These are phyloP conservation scores for Curvularia eragrostidis DNA, from an alignment of 2,329 filamentous ascomycete species.

Conservation along the genomic window DNA sequence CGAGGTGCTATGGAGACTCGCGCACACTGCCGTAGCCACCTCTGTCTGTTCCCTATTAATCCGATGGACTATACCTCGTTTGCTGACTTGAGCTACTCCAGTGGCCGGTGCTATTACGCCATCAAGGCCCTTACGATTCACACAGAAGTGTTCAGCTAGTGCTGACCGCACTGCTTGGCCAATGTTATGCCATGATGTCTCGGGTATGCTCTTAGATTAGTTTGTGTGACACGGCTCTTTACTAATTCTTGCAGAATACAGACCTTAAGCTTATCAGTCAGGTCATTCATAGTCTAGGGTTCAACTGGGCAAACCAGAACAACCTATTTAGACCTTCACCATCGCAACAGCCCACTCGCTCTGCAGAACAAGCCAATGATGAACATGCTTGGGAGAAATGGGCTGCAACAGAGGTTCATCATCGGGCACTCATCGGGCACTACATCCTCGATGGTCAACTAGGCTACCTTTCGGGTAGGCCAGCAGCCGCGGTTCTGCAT, in stretches of 20 bases:
- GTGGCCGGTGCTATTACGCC: background rate
- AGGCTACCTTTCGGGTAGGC: background rate
- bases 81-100: background rate
- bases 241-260: background rate
- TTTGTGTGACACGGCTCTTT: background rate
- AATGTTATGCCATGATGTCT: background rate
- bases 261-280: background rate
- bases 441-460: background rate
- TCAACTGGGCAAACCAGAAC: background rate
- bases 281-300: background rate
- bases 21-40: background rate
- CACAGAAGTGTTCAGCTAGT: background rate
- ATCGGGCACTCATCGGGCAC: background rate
- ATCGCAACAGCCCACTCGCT: background rate
- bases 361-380: background rate
- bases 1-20: background rate
- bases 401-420: background rate
- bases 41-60: background rate
- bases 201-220: background rate
- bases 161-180: background rate
- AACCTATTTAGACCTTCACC: background rate
- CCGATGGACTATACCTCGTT: background rate
- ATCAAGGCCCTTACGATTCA: background rate
- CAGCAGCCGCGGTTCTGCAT: background rate
- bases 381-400: background rate